Evolutionary conservation across 306 rosid species (phyloP).

Genomic region (Cucurbita moschata): DNA sequence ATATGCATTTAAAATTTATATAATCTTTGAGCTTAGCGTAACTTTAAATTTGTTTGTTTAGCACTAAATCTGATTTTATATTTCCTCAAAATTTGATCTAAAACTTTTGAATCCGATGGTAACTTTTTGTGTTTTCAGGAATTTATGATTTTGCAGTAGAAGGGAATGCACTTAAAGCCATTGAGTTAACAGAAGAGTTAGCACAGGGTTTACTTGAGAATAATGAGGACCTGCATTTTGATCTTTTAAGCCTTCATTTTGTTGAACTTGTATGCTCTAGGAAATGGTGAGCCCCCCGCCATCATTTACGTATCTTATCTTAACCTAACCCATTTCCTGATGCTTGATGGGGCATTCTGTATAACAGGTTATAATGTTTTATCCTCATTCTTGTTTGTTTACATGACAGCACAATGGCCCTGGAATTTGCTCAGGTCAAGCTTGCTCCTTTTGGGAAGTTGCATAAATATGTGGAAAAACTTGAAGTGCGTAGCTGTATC

Average conservation of each 20-base stretch:
- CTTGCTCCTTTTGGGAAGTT: constrained; percentile 66
- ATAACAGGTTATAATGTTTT: neutral
- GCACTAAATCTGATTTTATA: neutral
- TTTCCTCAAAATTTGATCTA: neutral
- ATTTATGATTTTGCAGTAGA: constrained; percentile 52
- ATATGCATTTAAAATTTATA: neutral
- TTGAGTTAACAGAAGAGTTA: constrained; percentile 67
- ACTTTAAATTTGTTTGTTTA: neutral
- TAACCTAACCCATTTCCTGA: neutral
- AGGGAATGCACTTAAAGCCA: constrained; percentile 71
- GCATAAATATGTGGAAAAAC: constrained; percentile 38
- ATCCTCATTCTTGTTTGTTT: constrained; percentile 19
- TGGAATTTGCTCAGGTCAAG: constrained; percentile 75
- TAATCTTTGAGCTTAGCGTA: neutral
- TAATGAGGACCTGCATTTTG: constrained; percentile 70
- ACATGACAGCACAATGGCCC: constrained; percentile 88
- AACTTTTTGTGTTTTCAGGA: constrained; percentile 23
- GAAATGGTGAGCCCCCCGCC: constrained; percentile 48
- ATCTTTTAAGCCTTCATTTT: constrained; percentile 83
- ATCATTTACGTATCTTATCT: neutral
- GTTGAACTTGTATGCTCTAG: constrained; percentile 65
- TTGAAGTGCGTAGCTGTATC: constrained; percentile 35
- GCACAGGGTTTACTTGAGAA: constrained; percentile 52
- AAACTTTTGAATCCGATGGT: neutral
- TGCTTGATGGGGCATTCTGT: neutral